phyloP scores from a whole-genome alignment of 805 yeast genomes.

The Hanseniaspora valbyensis region DNA sequence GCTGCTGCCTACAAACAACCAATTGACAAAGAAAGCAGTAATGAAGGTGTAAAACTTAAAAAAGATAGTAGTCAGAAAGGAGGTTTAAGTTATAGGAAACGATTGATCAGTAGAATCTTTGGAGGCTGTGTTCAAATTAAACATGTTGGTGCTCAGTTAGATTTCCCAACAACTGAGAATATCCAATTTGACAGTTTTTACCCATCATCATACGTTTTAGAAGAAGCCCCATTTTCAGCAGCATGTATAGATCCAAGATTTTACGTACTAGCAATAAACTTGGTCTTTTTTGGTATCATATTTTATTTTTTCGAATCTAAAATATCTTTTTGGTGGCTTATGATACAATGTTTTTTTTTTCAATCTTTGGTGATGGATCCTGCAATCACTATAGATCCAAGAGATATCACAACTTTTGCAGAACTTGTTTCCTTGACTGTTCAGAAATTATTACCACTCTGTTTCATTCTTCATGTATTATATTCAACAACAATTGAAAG shows the following conservation, averaged over 20 bases:
- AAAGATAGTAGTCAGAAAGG: too few species aligned
- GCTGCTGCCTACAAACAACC: slow-evolving; percentile 13
- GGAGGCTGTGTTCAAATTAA: slow-evolving; percentile 12
- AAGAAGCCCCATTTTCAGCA: slow-evolving; percentile 28
- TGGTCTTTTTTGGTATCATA: slow-evolving; percentile 52
- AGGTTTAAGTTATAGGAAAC: too few species aligned
- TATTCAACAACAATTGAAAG: slow-evolving; percentile 48
- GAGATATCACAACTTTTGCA: slow-evolving; percentile 41
- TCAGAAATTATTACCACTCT: slow-evolving; percentile 62
- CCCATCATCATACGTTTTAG: slow-evolving; percentile 61
- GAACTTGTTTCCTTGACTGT: slow-evolving; percentile 58
- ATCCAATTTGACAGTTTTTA: slow-evolving; percentile 59
- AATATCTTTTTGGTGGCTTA: slow-evolving; percentile 50
- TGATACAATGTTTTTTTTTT: slow-evolving; percentile 73
- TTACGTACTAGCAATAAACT: slow-evolving; percentile 44
- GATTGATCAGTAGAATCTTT: slow-evolving; percentile 5
- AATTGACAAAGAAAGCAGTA: slow-evolving; percentile 18
- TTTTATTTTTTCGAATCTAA: slow-evolving; percentile 39
- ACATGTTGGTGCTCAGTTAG: slow-evolving; percentile 27
- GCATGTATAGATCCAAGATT: slow-evolving; percentile 66
- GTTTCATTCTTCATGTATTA: slow-evolving; percentile 57
- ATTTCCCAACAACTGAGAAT: background rate
- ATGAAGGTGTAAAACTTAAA: too few species aligned
- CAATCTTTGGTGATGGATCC: slow-evolving; percentile 67
- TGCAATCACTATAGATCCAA: slow-evolving; percentile 50